A percentile compares a stretch with the other conserved stretches of the same genome.
These are phyloP conservation scores for Diaporthe aspalathi DNA, from an alignment of 2,329 filamentous ascomycete species.

Conservation along the genomic window DNA sequence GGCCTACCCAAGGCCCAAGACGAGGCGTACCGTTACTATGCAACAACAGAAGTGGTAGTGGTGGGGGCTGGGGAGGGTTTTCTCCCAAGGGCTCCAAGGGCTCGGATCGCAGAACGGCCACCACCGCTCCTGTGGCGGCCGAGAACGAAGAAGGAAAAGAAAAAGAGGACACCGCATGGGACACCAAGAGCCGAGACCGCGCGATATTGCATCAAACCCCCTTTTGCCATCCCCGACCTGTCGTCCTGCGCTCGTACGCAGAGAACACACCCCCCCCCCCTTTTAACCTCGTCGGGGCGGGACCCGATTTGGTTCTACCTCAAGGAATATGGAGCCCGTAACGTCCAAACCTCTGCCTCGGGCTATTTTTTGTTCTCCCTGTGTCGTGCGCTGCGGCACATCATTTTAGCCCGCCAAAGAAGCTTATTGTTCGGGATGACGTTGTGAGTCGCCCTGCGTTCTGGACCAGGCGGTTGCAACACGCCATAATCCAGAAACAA, in stretches of 20 bases:
- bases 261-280: neutral
- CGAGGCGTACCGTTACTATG: too few species aligned
- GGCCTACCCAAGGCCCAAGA: constrained; percentile 1
- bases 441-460: neutral
- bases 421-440: constrained; percentile 32
- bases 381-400: constrained; percentile 1
- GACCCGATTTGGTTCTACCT: constrained; percentile 1
- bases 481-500: constrained; percentile 15
- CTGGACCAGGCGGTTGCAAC: constrained; percentile 16
- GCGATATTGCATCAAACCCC: constrained; percentile 9
- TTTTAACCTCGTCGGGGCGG: neutral
- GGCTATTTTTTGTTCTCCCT: constrained; percentile 1
- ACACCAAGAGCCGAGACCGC: constrained; percentile 4
- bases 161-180: neutral
- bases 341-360: neutral
- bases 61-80: too few species aligned
- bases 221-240: constrained; percentile 2
- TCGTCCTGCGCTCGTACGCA: neutral
- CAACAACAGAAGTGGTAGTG: neutral
- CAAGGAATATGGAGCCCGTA: neutral
- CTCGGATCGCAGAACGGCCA: constrained; percentile 7
- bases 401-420: constrained; percentile 20
- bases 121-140: neutral
- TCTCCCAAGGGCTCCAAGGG: too few species aligned
- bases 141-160: neutral